phyloP scores from a whole-genome alignment of 805 yeast species.

The Maudiozyma barnettii region DNA sequence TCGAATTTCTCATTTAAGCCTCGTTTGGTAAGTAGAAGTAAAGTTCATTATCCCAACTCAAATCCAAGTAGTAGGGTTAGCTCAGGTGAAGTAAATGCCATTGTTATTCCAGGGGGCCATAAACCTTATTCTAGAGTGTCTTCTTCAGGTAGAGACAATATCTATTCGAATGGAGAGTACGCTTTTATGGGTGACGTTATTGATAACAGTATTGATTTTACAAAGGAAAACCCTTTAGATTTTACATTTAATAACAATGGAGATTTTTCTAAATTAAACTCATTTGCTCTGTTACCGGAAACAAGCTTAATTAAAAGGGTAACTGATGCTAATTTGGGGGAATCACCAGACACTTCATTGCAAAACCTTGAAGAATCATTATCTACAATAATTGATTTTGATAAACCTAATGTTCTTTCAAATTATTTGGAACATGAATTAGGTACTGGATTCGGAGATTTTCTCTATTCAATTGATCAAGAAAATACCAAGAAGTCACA shows the following conservation, averaged over 20 bases:
- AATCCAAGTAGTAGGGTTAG: background rate
- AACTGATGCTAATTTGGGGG: background rate
- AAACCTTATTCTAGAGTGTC: background rate
- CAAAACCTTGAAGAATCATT: background rate
- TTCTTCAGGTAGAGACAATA: background rate
- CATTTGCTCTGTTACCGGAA: background rate
- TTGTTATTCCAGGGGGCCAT: background rate
- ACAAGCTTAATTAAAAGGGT: background rate
- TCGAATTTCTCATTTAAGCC: slow-evolving; percentile 22
- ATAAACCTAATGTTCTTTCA: slow-evolving; percentile 1
- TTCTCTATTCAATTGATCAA: slow-evolving; percentile 9
- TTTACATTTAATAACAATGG: background rate
- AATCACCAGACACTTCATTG: background rate
- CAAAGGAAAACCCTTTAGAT: background rate
- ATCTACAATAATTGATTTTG: slow-evolving; percentile 8
- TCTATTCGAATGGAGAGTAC: background rate
- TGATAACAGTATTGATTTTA: background rate
- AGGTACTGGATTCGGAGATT: slow-evolving; percentile 11
- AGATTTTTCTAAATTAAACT: background rate
- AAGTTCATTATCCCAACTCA: slow-evolving; percentile 5
- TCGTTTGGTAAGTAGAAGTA: slow-evolving; percentile 10
- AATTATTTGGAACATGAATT: slow-evolving; percentile 5
- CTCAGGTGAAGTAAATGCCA: background rate
- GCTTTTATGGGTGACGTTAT: background rate
- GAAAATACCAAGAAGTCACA: background rate